Conservation (phyloP, 805 yeast species). For the Brettanomyces sp. region DNA sequence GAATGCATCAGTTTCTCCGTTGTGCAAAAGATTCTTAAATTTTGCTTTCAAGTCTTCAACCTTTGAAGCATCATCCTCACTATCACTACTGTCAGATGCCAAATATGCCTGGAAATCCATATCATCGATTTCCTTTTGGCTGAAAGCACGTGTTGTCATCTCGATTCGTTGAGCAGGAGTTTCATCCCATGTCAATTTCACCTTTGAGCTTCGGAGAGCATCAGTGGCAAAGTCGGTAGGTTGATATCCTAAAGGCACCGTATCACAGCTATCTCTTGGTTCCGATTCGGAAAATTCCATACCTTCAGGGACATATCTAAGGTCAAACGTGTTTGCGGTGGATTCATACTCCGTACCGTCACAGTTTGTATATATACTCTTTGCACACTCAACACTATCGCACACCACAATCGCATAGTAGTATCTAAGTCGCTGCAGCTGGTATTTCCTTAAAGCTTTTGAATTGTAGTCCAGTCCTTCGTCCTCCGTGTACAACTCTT, state of each 20-base stretch:
- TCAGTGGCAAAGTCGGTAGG: slow-evolving; percentile 83
- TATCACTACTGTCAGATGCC: slow-evolving; percentile 66
- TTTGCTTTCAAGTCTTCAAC: slow-evolving; percentile 38
- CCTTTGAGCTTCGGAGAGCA: slow-evolving; percentile 94
- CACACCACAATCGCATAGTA: slow-evolving; percentile 87
- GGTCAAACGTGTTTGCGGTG: slow-evolving; percentile 87
- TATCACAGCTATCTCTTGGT: slow-evolving; percentile 64
- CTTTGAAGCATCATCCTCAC: slow-evolving; percentile 33
- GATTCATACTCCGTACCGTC: slow-evolving; percentile 96
- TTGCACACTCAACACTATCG: slow-evolving; percentile 63
- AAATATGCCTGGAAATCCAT: slow-evolving; percentile 89
- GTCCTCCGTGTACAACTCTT: slow-evolving; percentile 58
- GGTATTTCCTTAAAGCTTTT: slow-evolving; percentile 78
- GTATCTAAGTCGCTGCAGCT: slow-evolving; percentile 84
- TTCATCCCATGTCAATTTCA: slow-evolving; percentile 96
- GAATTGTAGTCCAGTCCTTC: slow-evolving; percentile 75
- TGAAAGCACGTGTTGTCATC: slow-evolving; percentile 70
- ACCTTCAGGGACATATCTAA: slow-evolving; percentile 87
- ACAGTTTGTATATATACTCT: slow-evolving; percentile 70
- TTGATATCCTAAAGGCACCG: slow-evolving; percentile 67
- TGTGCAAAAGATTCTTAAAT: slow-evolving; percentile 49
- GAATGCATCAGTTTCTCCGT: slow-evolving; percentile 10
- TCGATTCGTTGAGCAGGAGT: slow-evolving; percentile 85
- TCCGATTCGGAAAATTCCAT: slow-evolving; percentile 70
- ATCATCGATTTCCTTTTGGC: slow-evolving; percentile 79